Conservation (phyloP, 2,329 filamentous ascomycete species). For the Colletotrichum sp. region DNA sequence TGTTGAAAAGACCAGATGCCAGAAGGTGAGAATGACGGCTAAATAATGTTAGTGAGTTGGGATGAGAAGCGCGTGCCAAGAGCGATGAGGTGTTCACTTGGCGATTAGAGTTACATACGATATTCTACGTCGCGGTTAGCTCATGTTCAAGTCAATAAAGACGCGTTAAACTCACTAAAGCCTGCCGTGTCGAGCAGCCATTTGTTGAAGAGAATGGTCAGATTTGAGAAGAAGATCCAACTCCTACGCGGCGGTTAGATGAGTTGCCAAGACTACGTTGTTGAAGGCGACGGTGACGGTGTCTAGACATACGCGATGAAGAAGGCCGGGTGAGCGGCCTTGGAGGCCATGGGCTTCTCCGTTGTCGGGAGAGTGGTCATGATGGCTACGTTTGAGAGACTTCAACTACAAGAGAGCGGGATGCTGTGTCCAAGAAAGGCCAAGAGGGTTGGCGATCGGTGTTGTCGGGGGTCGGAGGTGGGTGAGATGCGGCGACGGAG, state of each 20-base stretch:
- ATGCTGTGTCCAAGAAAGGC: slow-evolving; percentile 7
- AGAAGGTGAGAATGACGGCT: slow-evolving; percentile 68
- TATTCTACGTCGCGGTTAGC: slow-evolving; percentile 39
- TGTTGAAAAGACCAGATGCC: slow-evolving; percentile 72
- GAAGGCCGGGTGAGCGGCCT: slow-evolving; percentile 26
- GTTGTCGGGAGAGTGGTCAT: slow-evolving; percentile 21
- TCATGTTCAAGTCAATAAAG: background rate
- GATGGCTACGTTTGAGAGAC: background rate
- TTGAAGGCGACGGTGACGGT: background rate
- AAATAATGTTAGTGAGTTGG: background rate
- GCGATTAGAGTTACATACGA: slow-evolving; percentile 39
- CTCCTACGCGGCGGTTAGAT: slow-evolving; percentile 43
- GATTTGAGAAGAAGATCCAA: slow-evolving; percentile 87
- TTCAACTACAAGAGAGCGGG: background rate
- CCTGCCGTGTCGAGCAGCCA: slow-evolving; percentile 79
- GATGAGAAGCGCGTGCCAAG: background rate
- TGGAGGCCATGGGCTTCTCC: slow-evolving; percentile 25
- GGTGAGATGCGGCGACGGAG: slow-evolving; percentile 11
- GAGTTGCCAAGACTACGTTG: background rate
- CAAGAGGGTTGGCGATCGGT: background rate
- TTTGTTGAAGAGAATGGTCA: slow-evolving; percentile 92
- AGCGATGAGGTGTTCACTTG: background rate
- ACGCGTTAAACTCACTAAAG: slow-evolving; percentile 64
- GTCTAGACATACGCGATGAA: slow-evolving; percentile 36
- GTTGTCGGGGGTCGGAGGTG: background rate